Base-by-base conservation (phyloP, 2,329 filamentous ascomycete genomes). In the Cytospora leucostoma region DNA sequence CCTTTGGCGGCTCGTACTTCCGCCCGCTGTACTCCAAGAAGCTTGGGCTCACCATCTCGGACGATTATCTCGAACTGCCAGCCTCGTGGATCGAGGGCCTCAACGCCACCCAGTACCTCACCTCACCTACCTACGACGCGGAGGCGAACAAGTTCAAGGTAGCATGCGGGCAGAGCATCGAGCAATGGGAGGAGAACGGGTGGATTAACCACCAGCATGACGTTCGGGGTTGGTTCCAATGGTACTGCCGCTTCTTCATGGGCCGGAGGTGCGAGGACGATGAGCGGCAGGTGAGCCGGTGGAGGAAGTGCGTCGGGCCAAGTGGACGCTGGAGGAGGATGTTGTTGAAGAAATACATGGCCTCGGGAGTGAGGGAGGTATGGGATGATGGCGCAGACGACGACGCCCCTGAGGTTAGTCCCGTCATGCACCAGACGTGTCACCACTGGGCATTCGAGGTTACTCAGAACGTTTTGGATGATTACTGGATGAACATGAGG, bases 211-310 rank as follows among this genome's bases (percentile, higher is more conserved):
- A 83, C 66, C 74, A 75, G 32, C 77, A 78, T 59, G 82, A 85
- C 69, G 78, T 83, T 2, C 70, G 83, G 53, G 82, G 82, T 7
- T 85, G 81, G 82, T 84, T 84, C 67, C 82, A 84, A 68, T 84
- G 82, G 82, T 84, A 84, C 68, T 79, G 77, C 56, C 76, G 81
- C 0, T 84, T 84, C 70, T 84, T 79, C 71, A 74, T 74, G 27
- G 82, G 82, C 0, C 68, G 82, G 47, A 71, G 82, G 33, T 82
- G 82, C 66, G 79, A 75, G 0, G 81, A 84, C 59, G 82, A 84
- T 66, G 80, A 79, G 38, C 74, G 82, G 62, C 82, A 85, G 72
- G 75, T 84, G 7, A 73, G 74, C 6, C 67, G 83, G 60, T 85
- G 83, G 83, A 74, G 71, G 68, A 80, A 77, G 64, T 84, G 82